phyloP scores from a whole-genome alignment of 129 eudicot species.

The Ambrosia artemisiifolia region DNA sequence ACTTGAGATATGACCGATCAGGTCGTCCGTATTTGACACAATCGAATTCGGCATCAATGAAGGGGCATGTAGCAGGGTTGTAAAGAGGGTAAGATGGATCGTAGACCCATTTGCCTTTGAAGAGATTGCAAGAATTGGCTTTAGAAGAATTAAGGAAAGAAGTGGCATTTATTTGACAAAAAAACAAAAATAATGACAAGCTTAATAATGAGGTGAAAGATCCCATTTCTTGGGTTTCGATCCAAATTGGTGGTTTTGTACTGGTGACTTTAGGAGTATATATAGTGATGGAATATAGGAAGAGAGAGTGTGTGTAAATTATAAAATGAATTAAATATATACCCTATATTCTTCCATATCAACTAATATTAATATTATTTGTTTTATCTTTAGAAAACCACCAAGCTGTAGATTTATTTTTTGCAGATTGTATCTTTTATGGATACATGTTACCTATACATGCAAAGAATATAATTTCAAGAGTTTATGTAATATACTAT shows the following conservation, averaged over 20 bases:
- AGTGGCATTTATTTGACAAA: slow-evolving; percentile 34
- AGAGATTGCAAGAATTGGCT: slow-evolving; percentile 46
- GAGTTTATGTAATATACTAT: too few relatives aligned
- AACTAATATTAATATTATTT: too few relatives aligned
- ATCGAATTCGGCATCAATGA: slow-evolving; percentile 64
- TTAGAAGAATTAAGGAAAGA: slow-evolving; percentile 32
- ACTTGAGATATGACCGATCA: slow-evolving; percentile 57
- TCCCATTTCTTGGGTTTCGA: slow-evolving; percentile 40
- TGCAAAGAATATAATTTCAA: too few relatives aligned
- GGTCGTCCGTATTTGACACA: slow-evolving; percentile 63
- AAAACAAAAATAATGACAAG: slow-evolving; percentile 32
- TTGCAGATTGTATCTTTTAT: too few relatives aligned
- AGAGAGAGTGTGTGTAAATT: neutral
- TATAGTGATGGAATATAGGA: slow-evolving; percentile 11
- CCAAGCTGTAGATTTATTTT: too few relatives aligned
- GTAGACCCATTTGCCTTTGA: slow-evolving; percentile 75
- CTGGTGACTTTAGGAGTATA: slow-evolving; percentile 17
- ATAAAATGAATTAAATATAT: neutral
- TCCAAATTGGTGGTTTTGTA: slow-evolving; percentile 24
- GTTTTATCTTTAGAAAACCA: too few relatives aligned
- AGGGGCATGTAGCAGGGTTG: slow-evolving; percentile 63
- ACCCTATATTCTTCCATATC: too few relatives aligned
- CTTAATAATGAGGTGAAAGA: slow-evolving; percentile 16
- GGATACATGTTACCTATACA: too few relatives aligned
- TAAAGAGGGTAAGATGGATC: slow-evolving; percentile 84